Conservation (phyloP, 495 filamentous ascomycete species). For the Hyaloscypha bicolor region DNA sequence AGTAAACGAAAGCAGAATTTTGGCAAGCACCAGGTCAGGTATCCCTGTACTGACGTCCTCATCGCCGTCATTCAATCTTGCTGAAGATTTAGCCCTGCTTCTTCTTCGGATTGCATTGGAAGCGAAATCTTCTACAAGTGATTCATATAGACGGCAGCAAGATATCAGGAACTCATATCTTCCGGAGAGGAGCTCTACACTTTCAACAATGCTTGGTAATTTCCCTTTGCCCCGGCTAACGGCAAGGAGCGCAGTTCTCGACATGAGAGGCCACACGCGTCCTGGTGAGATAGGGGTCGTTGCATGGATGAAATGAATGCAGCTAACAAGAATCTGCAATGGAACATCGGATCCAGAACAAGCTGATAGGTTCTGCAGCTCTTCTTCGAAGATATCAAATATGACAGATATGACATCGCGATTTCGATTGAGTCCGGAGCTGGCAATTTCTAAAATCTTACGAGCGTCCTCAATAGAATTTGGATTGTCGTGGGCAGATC, state of each 20-base stretch:
- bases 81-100: constrained; percentile 52
- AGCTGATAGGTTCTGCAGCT: constrained; percentile 47
- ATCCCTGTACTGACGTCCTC: constrained; percentile 68
- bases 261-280: constrained; percentile 87
- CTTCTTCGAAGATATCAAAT: constrained; percentile 80
- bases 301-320: constrained; percentile 75
- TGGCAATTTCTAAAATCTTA: constrained; percentile 66
- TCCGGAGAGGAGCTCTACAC: constrained; percentile 72
- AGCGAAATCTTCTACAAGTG: constrained; percentile 74
- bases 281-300: constrained; percentile 72
- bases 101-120: constrained; percentile 71
- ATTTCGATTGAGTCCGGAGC: constrained; percentile 69
- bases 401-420: constrained; percentile 81
- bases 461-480: constrained; percentile 38
- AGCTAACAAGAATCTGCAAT: constrained; percentile 67
- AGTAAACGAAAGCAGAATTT: constrained; percentile 70
- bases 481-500: background rate
- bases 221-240: constrained; percentile 71
- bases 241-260: constrained; percentile 74
- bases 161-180: constrained; percentile 76
- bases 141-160: constrained; percentile 71
- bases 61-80: constrained; percentile 49
- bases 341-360: constrained; percentile 51
- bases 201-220: constrained; percentile 71
- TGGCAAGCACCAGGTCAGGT: constrained; percentile 74